phyloP scores from a whole-genome alignment of 2,329 filamentous ascomycete genomes.

The Clonostachys rosea region DNA sequence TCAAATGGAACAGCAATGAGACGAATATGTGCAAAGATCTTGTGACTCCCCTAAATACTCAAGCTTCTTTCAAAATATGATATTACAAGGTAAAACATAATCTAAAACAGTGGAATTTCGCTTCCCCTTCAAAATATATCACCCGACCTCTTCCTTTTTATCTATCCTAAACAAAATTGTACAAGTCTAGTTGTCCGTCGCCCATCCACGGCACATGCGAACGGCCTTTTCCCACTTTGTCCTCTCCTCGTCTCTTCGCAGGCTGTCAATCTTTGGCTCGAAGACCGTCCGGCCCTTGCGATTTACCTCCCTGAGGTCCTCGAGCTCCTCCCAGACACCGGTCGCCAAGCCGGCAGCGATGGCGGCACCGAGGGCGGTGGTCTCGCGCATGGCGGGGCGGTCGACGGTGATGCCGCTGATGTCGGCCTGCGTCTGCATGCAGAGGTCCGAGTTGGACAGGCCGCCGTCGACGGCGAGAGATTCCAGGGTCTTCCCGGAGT shows the following conservation, averaged over 20 bases:
- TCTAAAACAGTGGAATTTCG: too few relatives aligned
- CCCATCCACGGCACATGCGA: constrained; percentile 74
- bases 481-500: constrained; percentile 67
- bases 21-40: too few relatives aligned
- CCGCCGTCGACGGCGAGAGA: constrained; percentile 80
- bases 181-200: constrained; percentile 22
- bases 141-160: too few relatives aligned
- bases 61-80: too few relatives aligned
- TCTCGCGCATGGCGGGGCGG: constrained; percentile 78
- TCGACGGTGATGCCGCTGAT: constrained; percentile 76
- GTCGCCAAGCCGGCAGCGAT: constrained; percentile 79
- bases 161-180: too few relatives aligned
- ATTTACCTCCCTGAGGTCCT: constrained; percentile 69
- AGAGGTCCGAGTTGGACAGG: constrained; percentile 76
- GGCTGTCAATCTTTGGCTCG: constrained; percentile 56
- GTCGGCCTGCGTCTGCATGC: constrained; percentile 78
- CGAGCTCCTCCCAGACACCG: constrained; percentile 68
- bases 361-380: constrained; percentile 74
- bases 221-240: constrained; percentile 73
- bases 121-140: too few relatives aligned
- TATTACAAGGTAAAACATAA: too few relatives aligned
- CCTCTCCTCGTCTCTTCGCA: constrained; percentile 59
- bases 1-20: too few relatives aligned
- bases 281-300: constrained; percentile 65
- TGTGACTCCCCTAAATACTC: too few relatives aligned